Evolutionary conservation across 2,329 filamentous ascomycete genomes (phyloP).

Genomic region (Nemania sp.): DNA sequence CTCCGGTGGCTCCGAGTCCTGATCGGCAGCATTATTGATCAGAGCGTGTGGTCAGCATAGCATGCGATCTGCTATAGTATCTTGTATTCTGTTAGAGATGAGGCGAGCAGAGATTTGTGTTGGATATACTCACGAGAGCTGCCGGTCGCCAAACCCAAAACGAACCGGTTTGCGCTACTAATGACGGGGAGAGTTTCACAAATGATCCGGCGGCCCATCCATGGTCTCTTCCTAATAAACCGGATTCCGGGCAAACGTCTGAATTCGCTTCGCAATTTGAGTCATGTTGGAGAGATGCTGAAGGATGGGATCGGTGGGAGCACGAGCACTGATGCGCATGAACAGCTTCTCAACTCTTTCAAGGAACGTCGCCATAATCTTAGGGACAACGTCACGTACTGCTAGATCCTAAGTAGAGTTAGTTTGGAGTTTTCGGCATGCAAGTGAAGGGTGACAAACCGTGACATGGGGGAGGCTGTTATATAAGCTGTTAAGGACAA

Average conservation of each 20-base stretch:
- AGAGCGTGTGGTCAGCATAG: too few relatives aligned
- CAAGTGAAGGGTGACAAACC: constrained; percentile 47
- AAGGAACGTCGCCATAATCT: constrained; percentile 59
- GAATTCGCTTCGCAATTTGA: constrained; percentile 34
- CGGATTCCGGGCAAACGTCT: constrained; percentile 29
- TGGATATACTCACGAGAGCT: constrained; percentile 13
- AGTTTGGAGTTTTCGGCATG: constrained; percentile 32
- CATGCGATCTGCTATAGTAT: too few relatives aligned
- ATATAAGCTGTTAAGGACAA: constrained; percentile 58
- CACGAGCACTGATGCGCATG: constrained; percentile 52
- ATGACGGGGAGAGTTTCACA: too few relatives aligned
- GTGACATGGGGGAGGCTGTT: constrained; percentile 49
- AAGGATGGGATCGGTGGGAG: constrained; percentile 52
- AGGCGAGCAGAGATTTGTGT: not conserved
- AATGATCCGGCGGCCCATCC: not conserved
- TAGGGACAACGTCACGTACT: constrained; percentile 58
- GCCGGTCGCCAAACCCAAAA: not conserved
- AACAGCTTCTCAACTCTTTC: constrained; percentile 57
- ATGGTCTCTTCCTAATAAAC: constrained; percentile 27
- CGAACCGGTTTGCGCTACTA: constrained; percentile 4
- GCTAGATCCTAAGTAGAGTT: constrained; percentile 52
- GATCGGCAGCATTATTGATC: constrained; percentile 12
- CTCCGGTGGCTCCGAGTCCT: constrained; percentile 36
- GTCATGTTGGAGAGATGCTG: constrained; percentile 53
- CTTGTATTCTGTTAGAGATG: too few relatives aligned